Evolutionary conservation across 495 filamentous ascomycete genomes (phyloP).

Genomic region (Halenospora varia): DNA sequence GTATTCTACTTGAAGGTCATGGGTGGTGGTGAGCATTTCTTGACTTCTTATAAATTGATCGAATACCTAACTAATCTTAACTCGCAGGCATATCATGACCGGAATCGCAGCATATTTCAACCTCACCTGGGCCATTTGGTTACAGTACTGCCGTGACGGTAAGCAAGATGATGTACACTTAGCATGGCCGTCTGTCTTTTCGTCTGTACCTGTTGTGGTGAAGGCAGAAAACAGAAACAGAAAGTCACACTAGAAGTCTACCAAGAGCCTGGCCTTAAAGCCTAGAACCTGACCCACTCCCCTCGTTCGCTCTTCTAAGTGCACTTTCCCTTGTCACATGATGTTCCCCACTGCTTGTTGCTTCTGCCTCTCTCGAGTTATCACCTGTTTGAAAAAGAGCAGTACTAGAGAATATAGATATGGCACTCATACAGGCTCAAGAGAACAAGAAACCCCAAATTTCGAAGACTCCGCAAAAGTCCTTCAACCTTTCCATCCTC

Average conservation of each 20-base stretch:
- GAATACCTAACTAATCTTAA: neutral
- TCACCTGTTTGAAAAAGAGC: too few species aligned
- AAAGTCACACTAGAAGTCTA: neutral
- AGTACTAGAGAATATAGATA: too few species aligned
- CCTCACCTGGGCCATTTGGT: slow-evolving; percentile 41
- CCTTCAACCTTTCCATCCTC: too few species aligned
- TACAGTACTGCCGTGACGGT: slow-evolving; percentile 39
- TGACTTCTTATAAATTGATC: neutral
- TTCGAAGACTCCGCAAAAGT: too few species aligned
- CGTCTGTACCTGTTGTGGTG: slow-evolving; percentile 26
- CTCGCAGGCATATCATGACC: slow-evolving; percentile 40
- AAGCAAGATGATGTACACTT: slow-evolving; percentile 38
- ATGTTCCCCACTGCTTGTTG: too few species aligned
- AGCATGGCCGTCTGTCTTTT: slow-evolving; percentile 32
- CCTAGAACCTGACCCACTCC: too few species aligned
- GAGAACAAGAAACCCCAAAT: too few species aligned
- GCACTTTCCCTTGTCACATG: too few species aligned
- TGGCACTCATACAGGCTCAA: too few species aligned
- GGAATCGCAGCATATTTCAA: slow-evolving; percentile 41
- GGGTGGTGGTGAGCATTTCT: slow-evolving; percentile 80
- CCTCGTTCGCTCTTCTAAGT: too few species aligned
- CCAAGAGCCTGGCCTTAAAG: too few species aligned
- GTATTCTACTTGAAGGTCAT: slow-evolving; percentile 82
- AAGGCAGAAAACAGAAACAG: neutral
- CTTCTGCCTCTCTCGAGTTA: too few species aligned